Conservation (phyloP, 495 filamentous ascomycete genomes). For the Neurospora sp. region DNA sequence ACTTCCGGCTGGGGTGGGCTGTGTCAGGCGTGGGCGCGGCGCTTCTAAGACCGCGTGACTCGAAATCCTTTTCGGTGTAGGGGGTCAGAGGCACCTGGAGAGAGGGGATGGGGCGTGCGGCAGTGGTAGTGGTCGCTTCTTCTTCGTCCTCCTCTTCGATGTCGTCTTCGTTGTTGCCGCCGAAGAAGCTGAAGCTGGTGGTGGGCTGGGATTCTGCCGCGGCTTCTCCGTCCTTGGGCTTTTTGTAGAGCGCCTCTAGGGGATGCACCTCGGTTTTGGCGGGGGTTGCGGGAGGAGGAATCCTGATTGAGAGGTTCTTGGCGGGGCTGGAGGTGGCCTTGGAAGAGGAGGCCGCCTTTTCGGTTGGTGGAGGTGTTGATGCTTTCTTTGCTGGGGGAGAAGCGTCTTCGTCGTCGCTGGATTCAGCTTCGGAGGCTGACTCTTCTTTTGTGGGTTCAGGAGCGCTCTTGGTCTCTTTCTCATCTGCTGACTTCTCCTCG, state of each 20-base stretch:
- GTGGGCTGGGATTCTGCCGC: constrained; percentile 10
- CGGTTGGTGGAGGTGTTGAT: constrained; percentile 9
- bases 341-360: constrained; percentile 15
- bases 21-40: constrained; percentile 95
- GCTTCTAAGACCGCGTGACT: constrained; percentile 61
- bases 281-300: constrained; percentile 32
- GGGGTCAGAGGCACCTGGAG: constrained; percentile 61
- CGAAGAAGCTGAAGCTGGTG: constrained; percentile 41
- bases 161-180: constrained; percentile 23
- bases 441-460: constrained; percentile 16
- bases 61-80: constrained; percentile 67
- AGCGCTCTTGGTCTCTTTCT: constrained; percentile 18
- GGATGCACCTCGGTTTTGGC: constrained; percentile 63
- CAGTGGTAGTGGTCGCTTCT: constrained; percentile 11
- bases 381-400: background rate
- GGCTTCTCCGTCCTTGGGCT: constrained; percentile 31
- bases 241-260: constrained; percentile 83
- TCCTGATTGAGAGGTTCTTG: constrained; percentile 40
- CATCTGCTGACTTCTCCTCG: constrained; percentile 6
- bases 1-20: constrained; percentile 53
- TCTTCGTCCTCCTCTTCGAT: constrained; percentile 44
- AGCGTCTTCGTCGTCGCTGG: background rate
- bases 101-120: background rate
- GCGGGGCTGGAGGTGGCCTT: constrained; percentile 30
- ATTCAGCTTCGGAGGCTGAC: background rate